Conservation (phyloP, 352 stramenopile species). For the Paralagenidium karlingii region DNA sequence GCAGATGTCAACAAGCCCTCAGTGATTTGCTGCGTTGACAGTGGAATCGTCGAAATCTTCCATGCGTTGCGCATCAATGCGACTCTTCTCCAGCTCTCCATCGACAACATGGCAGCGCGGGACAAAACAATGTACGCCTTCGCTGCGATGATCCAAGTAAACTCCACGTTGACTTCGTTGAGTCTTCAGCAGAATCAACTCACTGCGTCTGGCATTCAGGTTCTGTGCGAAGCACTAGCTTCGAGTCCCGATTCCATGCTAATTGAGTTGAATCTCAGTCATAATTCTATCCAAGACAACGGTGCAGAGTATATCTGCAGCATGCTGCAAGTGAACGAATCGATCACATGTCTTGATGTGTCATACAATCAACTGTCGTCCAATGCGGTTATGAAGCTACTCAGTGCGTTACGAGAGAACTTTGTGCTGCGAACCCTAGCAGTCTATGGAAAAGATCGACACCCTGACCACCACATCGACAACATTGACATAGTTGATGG, state of each 20-base stretch:
- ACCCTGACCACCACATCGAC: conserved; percentile 28
- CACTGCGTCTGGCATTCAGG: conserved; percentile 23
- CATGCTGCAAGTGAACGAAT: conserved; percentile 57
- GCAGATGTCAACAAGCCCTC: conserved; percentile 1
- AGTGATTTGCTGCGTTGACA: background rate
- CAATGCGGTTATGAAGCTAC: conserved; percentile 20
- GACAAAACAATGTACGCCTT: conserved; percentile 41
- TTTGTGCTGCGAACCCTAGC: conserved; percentile 38
- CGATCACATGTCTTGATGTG: conserved; percentile 40
- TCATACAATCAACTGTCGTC: conserved; percentile 54
- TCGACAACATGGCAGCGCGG: conserved; percentile 29
- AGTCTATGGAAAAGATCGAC: conserved; percentile 31
- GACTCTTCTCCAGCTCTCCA: conserved; percentile 23
- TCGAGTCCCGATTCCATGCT: conserved; percentile 48
- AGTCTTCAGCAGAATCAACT: conserved; percentile 39
- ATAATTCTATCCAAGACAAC: conserved; percentile 32
- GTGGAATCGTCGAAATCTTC: conserved; percentile 30
- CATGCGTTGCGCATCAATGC: conserved; percentile 35
- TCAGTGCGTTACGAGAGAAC: conserved; percentile 32
- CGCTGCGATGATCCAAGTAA: conserved; percentile 38
- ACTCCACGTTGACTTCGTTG: conserved; percentile 42
- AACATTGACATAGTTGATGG: conserved; percentile 49
- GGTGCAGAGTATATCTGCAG: conserved; percentile 23
- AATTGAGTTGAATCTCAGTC: conserved; percentile 36
- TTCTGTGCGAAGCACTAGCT: conserved; percentile 40